These are phyloP conservation scores for Mycena floridula DNA, from an alignment of 768 basidiomycete genomes.

Conservation along the genomic window DNA sequence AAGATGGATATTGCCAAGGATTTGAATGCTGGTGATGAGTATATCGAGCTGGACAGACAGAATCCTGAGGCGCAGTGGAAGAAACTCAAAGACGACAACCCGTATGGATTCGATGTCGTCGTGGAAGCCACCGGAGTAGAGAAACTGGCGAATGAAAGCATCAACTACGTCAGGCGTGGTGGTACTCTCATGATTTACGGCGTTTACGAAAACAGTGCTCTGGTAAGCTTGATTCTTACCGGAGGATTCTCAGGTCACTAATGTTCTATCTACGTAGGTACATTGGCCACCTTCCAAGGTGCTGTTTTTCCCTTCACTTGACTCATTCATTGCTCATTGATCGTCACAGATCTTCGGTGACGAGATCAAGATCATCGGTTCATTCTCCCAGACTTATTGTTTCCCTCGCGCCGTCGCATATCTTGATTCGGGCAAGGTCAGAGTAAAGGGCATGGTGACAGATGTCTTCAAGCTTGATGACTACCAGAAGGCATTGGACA, in stretches of 20 bases:
- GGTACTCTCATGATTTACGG: constrained; percentile 88
- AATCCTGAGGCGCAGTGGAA: constrained; percentile 64
- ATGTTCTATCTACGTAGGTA: no score
- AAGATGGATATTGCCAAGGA: constrained; percentile 72
- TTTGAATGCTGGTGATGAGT: constrained; percentile 65
- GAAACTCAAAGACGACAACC: constrained; percentile 59
- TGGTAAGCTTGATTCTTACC: no score
- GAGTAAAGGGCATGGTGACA: constrained; percentile 70
- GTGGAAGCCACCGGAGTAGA: constrained; percentile 79
- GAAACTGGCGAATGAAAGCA: constrained; percentile 79
- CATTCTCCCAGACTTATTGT: constrained; percentile 84
- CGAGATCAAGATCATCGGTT: constrained; percentile 70
- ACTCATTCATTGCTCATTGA: background rate
- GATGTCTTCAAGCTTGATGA: constrained; percentile 64
- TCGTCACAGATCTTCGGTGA: constrained; percentile 58
- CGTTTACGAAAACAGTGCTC: constrained; percentile 82
- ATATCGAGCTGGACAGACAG: constrained; percentile 65
- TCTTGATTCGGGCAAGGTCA: constrained; percentile 81
- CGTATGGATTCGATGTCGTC: constrained; percentile 78
- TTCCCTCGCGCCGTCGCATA: constrained; percentile 90
- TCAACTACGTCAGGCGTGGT: constrained; percentile 84
- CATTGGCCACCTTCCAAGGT: constrained; percentile 87
- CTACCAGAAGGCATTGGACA: constrained; percentile 65
- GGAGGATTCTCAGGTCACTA: no score
- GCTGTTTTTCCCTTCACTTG: constrained; percentile 23